A percentile compares a stretch with the other conserved stretches of the same genome.
Evolutionary conservation across 345 rosid genomes (phyloP).

Genomic region (Euphorbia lathyris): DNA sequence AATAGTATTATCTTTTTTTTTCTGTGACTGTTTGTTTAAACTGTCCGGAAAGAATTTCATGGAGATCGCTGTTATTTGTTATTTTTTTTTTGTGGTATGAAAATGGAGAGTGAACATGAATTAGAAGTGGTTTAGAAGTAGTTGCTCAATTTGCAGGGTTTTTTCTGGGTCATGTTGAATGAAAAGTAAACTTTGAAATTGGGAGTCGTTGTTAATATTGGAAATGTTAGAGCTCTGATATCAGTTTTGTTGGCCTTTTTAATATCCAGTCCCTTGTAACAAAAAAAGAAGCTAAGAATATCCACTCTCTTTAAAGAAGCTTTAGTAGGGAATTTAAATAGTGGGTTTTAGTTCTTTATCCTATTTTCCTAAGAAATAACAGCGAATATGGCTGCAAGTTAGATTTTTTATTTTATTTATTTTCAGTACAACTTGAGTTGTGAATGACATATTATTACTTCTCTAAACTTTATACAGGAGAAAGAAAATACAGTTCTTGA

Average conservation of each 20-base stretch:
- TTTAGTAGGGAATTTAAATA: neutral
- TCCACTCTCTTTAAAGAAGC: too few species aligned
- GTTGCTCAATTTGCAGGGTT: too few species aligned
- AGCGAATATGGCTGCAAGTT: neutral
- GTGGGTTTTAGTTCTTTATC: neutral
- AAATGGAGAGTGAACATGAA: too few species aligned
- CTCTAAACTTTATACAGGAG: constrained; percentile 20
- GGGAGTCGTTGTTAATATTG: too few species aligned
- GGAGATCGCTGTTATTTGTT: neutral
- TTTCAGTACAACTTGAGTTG: neutral
- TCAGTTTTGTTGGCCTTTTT: neutral
- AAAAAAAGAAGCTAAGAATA: too few species aligned
- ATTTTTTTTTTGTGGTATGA: neutral
- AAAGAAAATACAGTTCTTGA: constrained; percentile 11
- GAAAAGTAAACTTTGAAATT: too few species aligned
- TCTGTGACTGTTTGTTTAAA: neutral
- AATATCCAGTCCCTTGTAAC: too few species aligned
- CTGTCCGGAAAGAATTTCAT: neutral
- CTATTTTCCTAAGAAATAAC: neutral
- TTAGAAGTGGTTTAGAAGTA: too few species aligned
- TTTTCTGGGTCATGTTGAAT: too few species aligned
- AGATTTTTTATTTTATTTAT: neutral
- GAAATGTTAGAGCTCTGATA: neutral
- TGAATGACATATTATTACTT: neutral
- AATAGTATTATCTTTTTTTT: neutral